These are phyloP conservation scores for Linnemannia hyalina DNA, from an alignment of 192 early-diverging fungal species.

Conservation along the genomic window DNA sequence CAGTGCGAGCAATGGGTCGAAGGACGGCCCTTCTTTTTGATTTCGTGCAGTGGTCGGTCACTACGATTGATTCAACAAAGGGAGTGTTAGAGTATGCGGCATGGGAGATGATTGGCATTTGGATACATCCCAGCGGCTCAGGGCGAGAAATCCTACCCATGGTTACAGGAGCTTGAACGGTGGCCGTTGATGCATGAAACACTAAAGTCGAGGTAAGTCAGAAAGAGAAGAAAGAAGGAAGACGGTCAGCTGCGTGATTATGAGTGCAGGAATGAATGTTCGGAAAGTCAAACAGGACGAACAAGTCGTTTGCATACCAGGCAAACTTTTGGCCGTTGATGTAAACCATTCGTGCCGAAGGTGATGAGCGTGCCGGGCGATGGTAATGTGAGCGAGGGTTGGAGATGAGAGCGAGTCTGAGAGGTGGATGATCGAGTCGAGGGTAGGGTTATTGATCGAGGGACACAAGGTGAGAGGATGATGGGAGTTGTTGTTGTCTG, in stretches of 20 bases:
- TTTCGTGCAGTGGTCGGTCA: constrained; percentile 70
- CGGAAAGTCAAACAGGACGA: background rate
- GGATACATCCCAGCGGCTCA: background rate
- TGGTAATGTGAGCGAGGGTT: background rate
- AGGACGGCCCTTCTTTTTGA: constrained; percentile 80
- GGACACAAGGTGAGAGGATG: background rate
- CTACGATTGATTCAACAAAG: constrained; percentile 2
- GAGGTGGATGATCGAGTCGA: background rate
- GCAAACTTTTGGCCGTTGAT: constrained; percentile 53
- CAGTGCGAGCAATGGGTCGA: constrained; percentile 75
- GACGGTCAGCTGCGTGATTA: background rate
- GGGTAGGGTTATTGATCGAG: too few species aligned
- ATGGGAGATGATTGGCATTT: too few species aligned
- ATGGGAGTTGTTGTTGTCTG: background rate
- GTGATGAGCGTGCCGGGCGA: too few species aligned
- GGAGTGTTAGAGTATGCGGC: background rate
- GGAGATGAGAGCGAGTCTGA: background rate
- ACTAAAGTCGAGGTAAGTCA: background rate
- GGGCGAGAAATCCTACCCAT: constrained; percentile 19
- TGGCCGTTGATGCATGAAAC: constrained; percentile 53
- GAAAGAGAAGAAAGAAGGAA: background rate
- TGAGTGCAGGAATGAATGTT: background rate
- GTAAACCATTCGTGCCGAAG: constrained; percentile 23
- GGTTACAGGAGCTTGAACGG: constrained; percentile 49
- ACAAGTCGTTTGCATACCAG: constrained; percentile 13